Percentiles rank a stretch among this genome's conserved stretches.
Evolutionary conservation across 2,329 filamentous ascomycete species (phyloP).

Genomic region (Aspergillus sp.): DNA sequence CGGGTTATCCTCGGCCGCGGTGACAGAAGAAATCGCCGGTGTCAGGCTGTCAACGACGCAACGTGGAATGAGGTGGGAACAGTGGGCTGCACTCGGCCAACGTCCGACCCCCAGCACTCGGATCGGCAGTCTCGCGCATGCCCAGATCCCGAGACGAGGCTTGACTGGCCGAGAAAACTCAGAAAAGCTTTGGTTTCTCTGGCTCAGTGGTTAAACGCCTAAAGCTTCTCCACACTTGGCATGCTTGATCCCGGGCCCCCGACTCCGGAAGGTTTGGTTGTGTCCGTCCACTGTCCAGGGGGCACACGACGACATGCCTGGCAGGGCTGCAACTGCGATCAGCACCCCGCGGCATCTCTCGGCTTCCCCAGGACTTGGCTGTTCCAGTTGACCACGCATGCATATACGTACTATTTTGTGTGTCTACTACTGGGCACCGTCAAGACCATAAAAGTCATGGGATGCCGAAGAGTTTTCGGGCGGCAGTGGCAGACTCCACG

Average conservation of each 20-base stretch:
- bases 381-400: no score
- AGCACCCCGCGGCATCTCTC: no score
- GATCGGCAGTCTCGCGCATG: background rate
- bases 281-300: background rate
- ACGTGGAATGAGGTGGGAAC: background rate
- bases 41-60: background rate
- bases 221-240: background rate
- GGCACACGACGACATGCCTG: background rate
- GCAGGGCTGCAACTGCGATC: no score
- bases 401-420: no score
- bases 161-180: background rate
- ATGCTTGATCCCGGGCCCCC: background rate
- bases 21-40: background rate
- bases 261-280: background rate
- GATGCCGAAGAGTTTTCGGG: background rate
- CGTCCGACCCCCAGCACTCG: background rate
- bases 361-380: no score
- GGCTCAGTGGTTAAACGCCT: background rate
- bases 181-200: background rate
- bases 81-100: background rate
- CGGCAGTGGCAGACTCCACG: background rate
- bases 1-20: background rate
- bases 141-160: slow-evolving; percentile 1
- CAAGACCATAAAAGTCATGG: no score
- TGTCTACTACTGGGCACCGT: no score